These are phyloP conservation scores for Solanum chilense DNA, from an alignment of 257 asterid species.

Conservation along the genomic window DNA sequence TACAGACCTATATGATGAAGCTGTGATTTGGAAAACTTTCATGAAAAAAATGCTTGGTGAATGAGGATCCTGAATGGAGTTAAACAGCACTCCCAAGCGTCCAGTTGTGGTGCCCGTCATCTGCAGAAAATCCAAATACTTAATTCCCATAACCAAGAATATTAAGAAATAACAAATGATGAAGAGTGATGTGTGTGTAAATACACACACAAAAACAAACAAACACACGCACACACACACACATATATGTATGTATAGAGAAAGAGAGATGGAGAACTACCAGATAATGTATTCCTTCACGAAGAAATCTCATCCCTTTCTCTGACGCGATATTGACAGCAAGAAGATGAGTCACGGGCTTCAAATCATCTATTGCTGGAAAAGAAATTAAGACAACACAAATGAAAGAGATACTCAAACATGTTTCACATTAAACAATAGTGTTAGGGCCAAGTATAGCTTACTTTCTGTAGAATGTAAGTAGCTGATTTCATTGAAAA, in stretches of 20 bases:
- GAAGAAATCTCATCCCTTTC: slow-evolving; percentile 85
- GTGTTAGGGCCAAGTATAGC: slow-evolving; percentile 19
- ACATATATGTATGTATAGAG: background rate
- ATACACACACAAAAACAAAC: background rate
- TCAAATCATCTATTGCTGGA: slow-evolving; percentile 85
- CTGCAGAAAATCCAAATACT: slow-evolving; percentile 39
- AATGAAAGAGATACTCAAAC: slow-evolving; percentile 9
- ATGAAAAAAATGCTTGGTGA: slow-evolving; percentile 49
- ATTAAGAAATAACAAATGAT: background rate
- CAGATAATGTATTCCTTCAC: slow-evolving; percentile 85
- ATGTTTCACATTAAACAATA: slow-evolving; percentile 1
- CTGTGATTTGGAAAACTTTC: slow-evolving; percentile 57
- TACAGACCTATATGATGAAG: slow-evolving; percentile 59
- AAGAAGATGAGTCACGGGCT: slow-evolving; percentile 97
- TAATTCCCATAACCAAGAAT: background rate
- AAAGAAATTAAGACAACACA: slow-evolving; percentile 10
- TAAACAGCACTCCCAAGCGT: slow-evolving; percentile 77
- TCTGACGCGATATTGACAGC: slow-evolving; percentile 59
- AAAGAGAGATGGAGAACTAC: slow-evolving; percentile 24
- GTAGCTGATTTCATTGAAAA: slow-evolving; percentile 53
- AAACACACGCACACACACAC: background rate
- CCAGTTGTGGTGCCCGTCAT: slow-evolving; percentile 63
- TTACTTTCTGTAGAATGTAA: slow-evolving; percentile 83
- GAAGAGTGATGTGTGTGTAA: background rate
- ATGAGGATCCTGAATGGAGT: slow-evolving; percentile 32